A percentile compares a stretch with the other conserved stretches of the same genome.
phyloP scores from a whole-genome alignment of 768 basidiomycete species.

The Peribolospora baueri region DNA sequence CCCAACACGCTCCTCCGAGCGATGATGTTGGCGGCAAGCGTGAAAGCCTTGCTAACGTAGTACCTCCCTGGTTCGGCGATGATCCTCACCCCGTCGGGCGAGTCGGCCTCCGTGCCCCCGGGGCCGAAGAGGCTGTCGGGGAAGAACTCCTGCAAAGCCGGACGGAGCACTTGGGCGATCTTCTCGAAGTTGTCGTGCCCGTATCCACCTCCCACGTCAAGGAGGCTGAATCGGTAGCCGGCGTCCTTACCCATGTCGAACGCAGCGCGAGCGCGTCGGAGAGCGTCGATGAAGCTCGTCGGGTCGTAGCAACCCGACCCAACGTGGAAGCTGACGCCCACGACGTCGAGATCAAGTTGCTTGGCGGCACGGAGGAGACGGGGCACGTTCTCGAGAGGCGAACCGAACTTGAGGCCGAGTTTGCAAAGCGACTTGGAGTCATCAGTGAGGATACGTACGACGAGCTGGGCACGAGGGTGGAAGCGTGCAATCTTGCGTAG shows the following conservation, averaged over 20 bases:
- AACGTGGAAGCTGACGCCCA: conserved; percentile 94
- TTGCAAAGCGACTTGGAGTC: conserved; percentile 85
- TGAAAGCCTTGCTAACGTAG: conserved; percentile 37
- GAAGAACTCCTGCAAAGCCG: conserved; percentile 54
- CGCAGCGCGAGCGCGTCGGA: conserved; percentile 50
- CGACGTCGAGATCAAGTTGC: conserved; percentile 54
- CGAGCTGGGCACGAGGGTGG: conserved; percentile 58
- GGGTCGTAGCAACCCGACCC: conserved; percentile 93
- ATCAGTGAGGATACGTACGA: conserved; percentile 90
- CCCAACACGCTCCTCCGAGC: conserved; percentile 37
- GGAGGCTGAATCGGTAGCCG: conserved; percentile 57
- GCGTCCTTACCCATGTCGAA: conserved; percentile 66
- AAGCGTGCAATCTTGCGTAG: conserved; percentile 67
- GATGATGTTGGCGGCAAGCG: conserved; percentile 76
- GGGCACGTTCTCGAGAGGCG: conserved; percentile 55
- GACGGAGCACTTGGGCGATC: conserved; percentile 43
- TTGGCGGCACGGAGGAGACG: conserved; percentile 52
- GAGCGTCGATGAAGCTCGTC: conserved; percentile 64
- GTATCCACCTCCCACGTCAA: conserved; percentile 93
- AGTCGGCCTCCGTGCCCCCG: neutral
- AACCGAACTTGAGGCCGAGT: conserved; percentile 91
- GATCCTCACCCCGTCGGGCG: conserved; percentile 34
- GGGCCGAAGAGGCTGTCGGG: conserved; percentile 28
- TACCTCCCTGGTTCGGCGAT: conserved; percentile 92
- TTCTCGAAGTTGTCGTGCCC: conserved; percentile 64